These are phyloP conservation scores for Paramecium caudatum DNA, from an alignment of 73 alveolate species.

Conservation along the genomic window DNA sequence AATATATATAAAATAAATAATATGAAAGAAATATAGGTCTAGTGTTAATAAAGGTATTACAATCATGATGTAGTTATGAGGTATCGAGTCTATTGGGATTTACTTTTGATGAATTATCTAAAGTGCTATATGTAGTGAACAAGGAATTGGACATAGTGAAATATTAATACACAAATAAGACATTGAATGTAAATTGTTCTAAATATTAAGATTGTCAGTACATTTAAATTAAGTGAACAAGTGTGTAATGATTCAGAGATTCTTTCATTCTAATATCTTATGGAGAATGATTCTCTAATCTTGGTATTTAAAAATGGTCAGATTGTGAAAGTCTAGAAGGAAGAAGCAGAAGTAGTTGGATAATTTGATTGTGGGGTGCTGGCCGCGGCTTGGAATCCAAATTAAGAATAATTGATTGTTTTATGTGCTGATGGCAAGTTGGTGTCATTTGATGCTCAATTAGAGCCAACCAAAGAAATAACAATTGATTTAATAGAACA, in stretches of 20 bases:
- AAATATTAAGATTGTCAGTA: neutral
- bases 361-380: slow-evolving; percentile 71
- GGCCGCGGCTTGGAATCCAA: slow-evolving; percentile 71
- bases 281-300: slow-evolving; percentile 43
- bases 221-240: neutral
- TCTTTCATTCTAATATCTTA: slow-evolving; percentile 3
- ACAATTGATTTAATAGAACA: slow-evolving; percentile 43
- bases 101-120: slow-evolving; percentile 22
- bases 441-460: slow-evolving; percentile 53
- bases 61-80: neutral
- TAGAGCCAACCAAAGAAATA: slow-evolving; percentile 65
- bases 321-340: neutral
- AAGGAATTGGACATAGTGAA: neutral
- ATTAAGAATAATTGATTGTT: slow-evolving; percentile 66
- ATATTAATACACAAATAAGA: slow-evolving; percentile 24
- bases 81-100: neutral
- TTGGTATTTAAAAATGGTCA: slow-evolving; percentile 49
- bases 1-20: neutral
- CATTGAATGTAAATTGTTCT: neutral
- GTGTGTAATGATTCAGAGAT: neutral
- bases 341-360: slow-evolving; percentile 73
- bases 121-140: neutral
- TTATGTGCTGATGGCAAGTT: slow-evolving; percentile 70
- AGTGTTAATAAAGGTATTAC: neutral
- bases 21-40: slow-evolving; percentile 22